Percentiles rank a stretch among this genome's conserved stretches.
Conservation (phyloP, 2,329 filamentous ascomycete genomes). For the Neurospora crassa region DNA sequence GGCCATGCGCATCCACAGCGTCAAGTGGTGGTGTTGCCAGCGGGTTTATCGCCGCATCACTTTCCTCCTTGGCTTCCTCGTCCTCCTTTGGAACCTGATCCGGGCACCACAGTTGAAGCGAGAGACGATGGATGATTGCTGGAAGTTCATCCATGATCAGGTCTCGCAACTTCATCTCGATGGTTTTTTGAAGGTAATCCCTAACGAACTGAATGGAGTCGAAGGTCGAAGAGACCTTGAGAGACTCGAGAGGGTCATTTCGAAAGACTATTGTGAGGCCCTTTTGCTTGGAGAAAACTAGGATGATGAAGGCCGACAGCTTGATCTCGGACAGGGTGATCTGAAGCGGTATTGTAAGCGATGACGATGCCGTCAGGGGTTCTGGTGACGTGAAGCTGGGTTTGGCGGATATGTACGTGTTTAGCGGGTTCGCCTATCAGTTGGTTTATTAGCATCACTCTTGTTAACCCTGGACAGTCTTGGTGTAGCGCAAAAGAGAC, state of each 20-base stretch:
- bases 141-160: constrained; percentile 97
- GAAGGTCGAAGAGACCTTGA: constrained; percentile 98
- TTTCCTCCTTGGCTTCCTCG: constrained; percentile 39
- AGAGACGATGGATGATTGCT: constrained; percentile 89
- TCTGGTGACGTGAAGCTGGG: constrained; percentile 87
- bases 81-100: constrained; percentile 67
- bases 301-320: constrained; percentile 90
- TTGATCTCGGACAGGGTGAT: constrained; percentile 95
- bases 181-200: constrained; percentile 92
- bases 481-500: constrained; percentile 14
- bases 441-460: constrained; percentile 36
- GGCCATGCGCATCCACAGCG: constrained; percentile 71
- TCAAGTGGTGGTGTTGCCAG: constrained; percentile 72
- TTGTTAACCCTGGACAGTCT: constrained; percentile 25
- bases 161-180: constrained; percentile 84
- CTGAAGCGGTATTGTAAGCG: constrained; percentile 92
- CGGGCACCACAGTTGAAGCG: constrained; percentile 79
- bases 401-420: constrained; percentile 88
- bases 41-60: constrained; percentile 65
- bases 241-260: constrained; percentile 93
- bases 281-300: constrained; percentile 97
- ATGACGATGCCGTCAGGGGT: constrained; percentile 81
- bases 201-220: constrained; percentile 98
- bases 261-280: constrained; percentile 93
- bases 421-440: constrained; percentile 77